Base-by-base conservation (phyloP, 495 filamentous ascomycete species). In the Corynascus novoguineensis region DNA sequence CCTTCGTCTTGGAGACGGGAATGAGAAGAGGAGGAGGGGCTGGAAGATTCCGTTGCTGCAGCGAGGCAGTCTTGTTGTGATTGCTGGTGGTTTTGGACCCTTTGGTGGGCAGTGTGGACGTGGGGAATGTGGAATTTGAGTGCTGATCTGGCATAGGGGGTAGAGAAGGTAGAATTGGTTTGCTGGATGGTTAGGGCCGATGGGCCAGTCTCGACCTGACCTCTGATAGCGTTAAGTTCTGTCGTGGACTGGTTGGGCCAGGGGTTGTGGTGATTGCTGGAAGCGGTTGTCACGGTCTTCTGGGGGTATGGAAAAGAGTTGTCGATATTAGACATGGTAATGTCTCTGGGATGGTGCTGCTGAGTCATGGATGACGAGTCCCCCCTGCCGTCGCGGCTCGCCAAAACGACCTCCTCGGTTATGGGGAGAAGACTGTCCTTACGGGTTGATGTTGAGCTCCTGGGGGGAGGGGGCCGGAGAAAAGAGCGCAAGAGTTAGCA, bases 241-340 rank as follows among this genome's bases (percentile, higher is more conserved):
- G 53, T 32, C n/a, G 35, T 46, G 11, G 57, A 52, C 12, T 63
- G 60, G 34, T 67, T 63, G 3, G 60, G 65, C 65, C 65, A 63
- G 34, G 60, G 58, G 55, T 67, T 65, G 32, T 45, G 4, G 28
- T 32, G 27, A 4, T 6, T n/a, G 5, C 27, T 12, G 15, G 28
- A 9, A n/a, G n/a, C n/a, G 14, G 34, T 19, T 24, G 45, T 17
- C 17, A 21, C 27, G 5, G 28, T 40, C 19, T 47, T 47, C 12
- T 47, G 42, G 17, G 37, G 29, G 25, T 15, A 28, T 21, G 27
- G 29, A 48, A 31, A 12, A 1, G 54, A 4, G 41, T 35, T 22
- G 45, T 29, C 21, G 49, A 12, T n/a, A 11, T 14, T 9, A 21
- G 19, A 8, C 46, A 41, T 53, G 45, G 29, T 49, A 25, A 35